Conservation (phyloP, 257 asterid genomes). For the Solanum okadae region DNA sequence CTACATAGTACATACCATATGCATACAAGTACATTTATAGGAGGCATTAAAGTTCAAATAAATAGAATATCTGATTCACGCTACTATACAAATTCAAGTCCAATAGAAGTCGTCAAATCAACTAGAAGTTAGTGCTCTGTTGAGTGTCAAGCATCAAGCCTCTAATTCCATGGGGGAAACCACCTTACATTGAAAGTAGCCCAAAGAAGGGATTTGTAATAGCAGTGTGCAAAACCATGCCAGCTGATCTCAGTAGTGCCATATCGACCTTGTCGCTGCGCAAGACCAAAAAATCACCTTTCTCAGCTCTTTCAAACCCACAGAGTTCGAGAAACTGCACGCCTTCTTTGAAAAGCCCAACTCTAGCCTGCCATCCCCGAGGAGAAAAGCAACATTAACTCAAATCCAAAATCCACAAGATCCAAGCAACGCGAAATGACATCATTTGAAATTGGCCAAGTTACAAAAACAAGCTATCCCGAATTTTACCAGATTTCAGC, state of each 20-base stretch:
- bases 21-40: not conserved
- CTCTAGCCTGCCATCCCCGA: conserved; percentile 42
- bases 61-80: not conserved
- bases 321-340: conserved; percentile 57
- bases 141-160: not conserved
- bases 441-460: not conserved
- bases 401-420: not conserved
- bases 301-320: conserved; percentile 53
- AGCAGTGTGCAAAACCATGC: conserved; percentile 43
- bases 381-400: not conserved
- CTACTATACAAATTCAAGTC: not conserved
- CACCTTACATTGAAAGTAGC: conserved; percentile 29
- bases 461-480: not conserved
- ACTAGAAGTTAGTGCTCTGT: not conserved
- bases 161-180: not conserved
- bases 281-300: conserved; percentile 33
- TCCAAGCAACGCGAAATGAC: not conserved
- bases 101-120: not conserved
- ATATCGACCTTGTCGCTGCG: conserved; percentile 38
- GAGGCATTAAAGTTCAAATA: not conserved
- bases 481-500: not conserved
- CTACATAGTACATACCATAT: not conserved
- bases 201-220: conserved; percentile 68
- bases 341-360: conserved; percentile 50
- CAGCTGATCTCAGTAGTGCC: conserved; percentile 28